A percentile compares a stretch with the other conserved stretches of the same genome.
These are phyloP conservation scores for Cardiospermum halicacabum DNA, from an alignment of 345 rosid genomes.

Conservation along the genomic window DNA sequence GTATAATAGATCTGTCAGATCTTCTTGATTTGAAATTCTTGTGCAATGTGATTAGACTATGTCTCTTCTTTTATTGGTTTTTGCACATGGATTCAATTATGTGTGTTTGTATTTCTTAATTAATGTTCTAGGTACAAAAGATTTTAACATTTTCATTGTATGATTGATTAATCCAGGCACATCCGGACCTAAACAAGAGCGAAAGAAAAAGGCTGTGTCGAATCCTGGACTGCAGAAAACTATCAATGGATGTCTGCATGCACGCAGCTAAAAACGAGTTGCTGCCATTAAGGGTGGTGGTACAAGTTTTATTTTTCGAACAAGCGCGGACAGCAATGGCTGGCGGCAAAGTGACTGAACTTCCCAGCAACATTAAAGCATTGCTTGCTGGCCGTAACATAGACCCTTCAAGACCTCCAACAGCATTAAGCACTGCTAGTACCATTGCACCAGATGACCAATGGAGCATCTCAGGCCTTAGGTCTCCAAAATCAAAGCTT, in stretches of 20 bases:
- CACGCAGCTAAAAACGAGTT: slow-evolving; percentile 94
- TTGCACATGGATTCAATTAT: background rate
- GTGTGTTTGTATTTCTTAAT: background rate
- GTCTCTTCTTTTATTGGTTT: background rate
- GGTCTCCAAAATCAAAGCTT: slow-evolving; percentile 59
- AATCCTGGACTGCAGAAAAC: slow-evolving; percentile 86
- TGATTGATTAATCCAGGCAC: slow-evolving; percentile 55
- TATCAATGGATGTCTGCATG: slow-evolving; percentile 94
- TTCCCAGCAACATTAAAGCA: slow-evolving; percentile 85
- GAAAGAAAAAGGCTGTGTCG: slow-evolving; percentile 83
- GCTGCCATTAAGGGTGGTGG: slow-evolving; percentile 87
- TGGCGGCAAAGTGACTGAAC: slow-evolving; percentile 64
- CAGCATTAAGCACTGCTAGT: slow-evolving; percentile 60
- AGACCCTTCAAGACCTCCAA: slow-evolving; percentile 66
- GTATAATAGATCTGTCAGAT: background rate
- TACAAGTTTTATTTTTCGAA: slow-evolving; percentile 94
- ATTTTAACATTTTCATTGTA: background rate
- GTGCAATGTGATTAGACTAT: background rate
- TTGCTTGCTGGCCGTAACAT: slow-evolving; percentile 66
- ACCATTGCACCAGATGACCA: slow-evolving; percentile 69
- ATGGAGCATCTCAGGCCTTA: slow-evolving; percentile 95
- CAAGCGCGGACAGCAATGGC: slow-evolving; percentile 77
- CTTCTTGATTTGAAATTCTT: background rate
- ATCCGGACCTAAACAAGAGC: slow-evolving; percentile 70
- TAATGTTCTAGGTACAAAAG: background rate